Conservation (phyloP, 306 rosid genomes). For the Vigna reflexopilosa region DNA sequence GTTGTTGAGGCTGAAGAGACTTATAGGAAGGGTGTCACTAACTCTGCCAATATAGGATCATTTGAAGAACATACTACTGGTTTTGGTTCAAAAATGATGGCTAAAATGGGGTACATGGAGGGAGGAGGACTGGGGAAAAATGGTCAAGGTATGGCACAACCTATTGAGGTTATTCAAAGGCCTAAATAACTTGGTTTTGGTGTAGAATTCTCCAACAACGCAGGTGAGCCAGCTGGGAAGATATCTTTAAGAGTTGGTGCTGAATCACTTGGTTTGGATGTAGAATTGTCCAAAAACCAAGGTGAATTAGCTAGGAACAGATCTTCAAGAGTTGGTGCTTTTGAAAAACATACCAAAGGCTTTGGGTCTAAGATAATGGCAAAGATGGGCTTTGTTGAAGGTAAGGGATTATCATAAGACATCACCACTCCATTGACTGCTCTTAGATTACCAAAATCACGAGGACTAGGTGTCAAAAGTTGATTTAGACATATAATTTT, state of each 20-base stretch:
- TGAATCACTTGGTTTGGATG: conserved; percentile 87
- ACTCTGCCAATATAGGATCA: conserved; percentile 56
- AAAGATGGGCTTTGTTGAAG: conserved; percentile 90
- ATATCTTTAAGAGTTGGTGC: conserved; percentile 55
- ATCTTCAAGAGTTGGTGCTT: conserved; percentile 58
- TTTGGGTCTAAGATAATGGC: conserved; percentile 96
- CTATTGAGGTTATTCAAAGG: conserved; percentile 80
- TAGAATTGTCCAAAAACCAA: conserved; percentile 58
- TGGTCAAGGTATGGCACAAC: conserved; percentile 74
- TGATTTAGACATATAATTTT: conserved; percentile 36
- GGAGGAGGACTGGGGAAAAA: conserved; percentile 90
- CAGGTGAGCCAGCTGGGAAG: conserved; percentile 38
- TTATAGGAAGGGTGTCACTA: conserved; percentile 42
- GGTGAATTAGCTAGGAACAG: conserved; percentile 41
- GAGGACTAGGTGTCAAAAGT: conserved; percentile 79
- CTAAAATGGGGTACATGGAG: conserved; percentile 88
- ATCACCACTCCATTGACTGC: conserved; percentile 76
- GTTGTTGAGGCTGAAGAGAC: conserved; percentile 52
- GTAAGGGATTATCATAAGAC: conserved; percentile 81
- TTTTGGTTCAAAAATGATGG: conserved; percentile 95
- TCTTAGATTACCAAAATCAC: conserved; percentile 69
- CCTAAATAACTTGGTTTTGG: conserved; percentile 97
- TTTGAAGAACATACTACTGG: conserved; percentile 95
- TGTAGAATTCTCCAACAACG: conserved; percentile 60
- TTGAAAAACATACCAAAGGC: conserved; percentile 87